Conservation (phyloP, 139 green algal genomes). For the Edaphochlamys debaryana region DNA sequence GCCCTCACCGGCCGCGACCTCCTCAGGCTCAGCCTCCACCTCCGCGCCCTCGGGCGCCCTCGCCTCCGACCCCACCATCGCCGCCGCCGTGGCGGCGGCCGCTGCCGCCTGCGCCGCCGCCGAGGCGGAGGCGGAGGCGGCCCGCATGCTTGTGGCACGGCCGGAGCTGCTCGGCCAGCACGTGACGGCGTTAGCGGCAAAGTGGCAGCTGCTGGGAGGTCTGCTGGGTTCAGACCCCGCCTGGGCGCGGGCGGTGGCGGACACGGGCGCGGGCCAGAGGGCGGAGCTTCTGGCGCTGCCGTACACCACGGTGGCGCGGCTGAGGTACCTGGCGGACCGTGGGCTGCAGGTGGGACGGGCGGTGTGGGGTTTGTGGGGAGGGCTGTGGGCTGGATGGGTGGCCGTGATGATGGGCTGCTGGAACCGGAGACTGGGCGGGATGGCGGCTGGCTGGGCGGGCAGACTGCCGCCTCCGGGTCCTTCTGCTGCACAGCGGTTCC, state of each 20-base stretch:
- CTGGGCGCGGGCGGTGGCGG: not conserved
- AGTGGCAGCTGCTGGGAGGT: not conserved
- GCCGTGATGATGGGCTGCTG: not conserved
- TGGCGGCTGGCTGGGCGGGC: not conserved
- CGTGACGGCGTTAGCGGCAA: not conserved
- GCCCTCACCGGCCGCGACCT: no score
- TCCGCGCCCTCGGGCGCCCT: no score
- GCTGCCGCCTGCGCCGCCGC: not conserved
- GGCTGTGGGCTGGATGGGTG: not conserved
- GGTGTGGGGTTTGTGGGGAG: not conserved
- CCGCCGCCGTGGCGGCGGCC: not conserved
- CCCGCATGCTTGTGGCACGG: conserved; percentile 1
- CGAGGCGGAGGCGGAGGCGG: not conserved
- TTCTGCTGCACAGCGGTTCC: not conserved
- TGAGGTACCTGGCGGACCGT: conserved; percentile 14
- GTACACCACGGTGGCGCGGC: not conserved
- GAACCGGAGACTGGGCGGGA: not conserved
- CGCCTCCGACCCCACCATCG: not conserved
- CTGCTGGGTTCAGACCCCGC: not conserved
- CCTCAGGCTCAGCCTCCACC: no score
- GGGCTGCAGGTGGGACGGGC: not conserved
- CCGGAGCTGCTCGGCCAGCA: conserved; percentile 2
- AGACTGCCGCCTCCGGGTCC: not conserved
- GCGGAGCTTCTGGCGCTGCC: conserved; percentile 6
- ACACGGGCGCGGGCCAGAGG: not conserved